phyloP scores from a whole-genome alignment of 202 grass and related monocot species.

The Schoenoplectus tabernaemontani region DNA sequence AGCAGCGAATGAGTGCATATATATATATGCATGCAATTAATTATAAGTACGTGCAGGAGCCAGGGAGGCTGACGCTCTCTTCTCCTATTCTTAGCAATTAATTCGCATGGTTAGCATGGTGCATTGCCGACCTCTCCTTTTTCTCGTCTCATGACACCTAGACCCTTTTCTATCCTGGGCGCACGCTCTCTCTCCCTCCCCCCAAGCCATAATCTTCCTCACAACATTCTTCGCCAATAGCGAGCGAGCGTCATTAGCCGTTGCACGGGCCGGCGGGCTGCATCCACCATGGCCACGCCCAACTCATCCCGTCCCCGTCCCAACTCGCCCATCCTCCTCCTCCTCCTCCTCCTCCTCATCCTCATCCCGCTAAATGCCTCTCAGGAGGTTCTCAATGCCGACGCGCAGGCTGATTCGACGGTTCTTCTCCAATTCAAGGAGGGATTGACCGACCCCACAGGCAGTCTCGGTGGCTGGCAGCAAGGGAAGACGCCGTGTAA shows the following conservation, averaged over 20 bases:
- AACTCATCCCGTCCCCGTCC: constrained; percentile 15
- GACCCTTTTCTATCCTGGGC: constrained; percentile 9
- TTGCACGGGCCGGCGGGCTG: constrained; percentile 54
- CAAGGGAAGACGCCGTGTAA: constrained; percentile 45
- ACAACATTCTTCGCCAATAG: not conserved
- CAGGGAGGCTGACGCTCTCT: too few relatives aligned
- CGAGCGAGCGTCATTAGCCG: constrained; percentile 22
- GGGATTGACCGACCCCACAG: constrained; percentile 21
- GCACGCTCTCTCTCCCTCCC: not conserved
- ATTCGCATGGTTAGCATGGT: constrained; percentile 15
- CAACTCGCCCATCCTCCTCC: not conserved
- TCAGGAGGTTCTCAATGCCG: not conserved
- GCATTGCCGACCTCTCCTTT: constrained; percentile 18
- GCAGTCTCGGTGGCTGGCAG: constrained; percentile 36
- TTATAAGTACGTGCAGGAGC: too few relatives aligned
- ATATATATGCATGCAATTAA: too few relatives aligned
- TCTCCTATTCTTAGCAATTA: too few relatives aligned
- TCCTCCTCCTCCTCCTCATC: not conserved
- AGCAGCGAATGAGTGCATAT: too few relatives aligned
- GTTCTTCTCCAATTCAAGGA: constrained; percentile 63
- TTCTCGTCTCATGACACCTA: not conserved
- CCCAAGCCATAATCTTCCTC: not conserved
- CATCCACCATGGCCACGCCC: constrained; percentile 42
- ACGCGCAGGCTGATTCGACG: constrained; percentile 20
- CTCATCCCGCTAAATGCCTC: not conserved